phyloP scores from a whole-genome alignment of 1,139 yeast species.

The Kodamaea sp. region DNA sequence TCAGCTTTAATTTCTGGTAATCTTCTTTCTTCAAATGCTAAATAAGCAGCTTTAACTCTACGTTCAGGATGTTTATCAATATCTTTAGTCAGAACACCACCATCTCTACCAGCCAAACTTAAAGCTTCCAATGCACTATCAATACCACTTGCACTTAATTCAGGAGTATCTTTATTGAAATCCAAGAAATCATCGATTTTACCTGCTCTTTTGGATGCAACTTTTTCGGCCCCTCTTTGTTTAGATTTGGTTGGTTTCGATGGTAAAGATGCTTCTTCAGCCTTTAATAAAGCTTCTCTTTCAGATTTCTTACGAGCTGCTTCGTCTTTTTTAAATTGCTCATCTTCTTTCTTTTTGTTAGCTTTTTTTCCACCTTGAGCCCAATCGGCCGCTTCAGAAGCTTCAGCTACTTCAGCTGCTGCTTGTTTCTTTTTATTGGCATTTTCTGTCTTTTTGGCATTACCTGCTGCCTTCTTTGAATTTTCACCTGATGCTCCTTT shows the following conservation, averaged over 20 bases:
- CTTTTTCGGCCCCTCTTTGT: conserved; percentile 70
- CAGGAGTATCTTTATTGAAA: conserved; percentile 45
- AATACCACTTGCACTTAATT: conserved; percentile 68
- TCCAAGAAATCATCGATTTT: conserved; percentile 63
- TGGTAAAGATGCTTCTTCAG: conserved; percentile 64
- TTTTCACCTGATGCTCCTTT: conserved; percentile 50
- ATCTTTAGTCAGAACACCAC: conserved; percentile 56
- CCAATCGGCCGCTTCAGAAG: conserved; percentile 66
- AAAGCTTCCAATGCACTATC: conserved; percentile 79
- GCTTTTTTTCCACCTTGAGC: conserved; percentile 68
- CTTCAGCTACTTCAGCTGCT: conserved; percentile 44
- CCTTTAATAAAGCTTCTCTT: conserved; percentile 54
- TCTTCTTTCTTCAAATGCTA: conserved; percentile 68
- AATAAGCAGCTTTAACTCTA: conserved; percentile 77
- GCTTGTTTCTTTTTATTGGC: conserved; percentile 61
- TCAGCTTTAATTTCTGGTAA: conserved; percentile 73
- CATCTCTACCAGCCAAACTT: conserved; percentile 54
- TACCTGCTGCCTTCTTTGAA: conserved; percentile 64
- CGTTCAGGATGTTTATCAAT: conserved; percentile 87
- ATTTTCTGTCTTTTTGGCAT: conserved; percentile 66
- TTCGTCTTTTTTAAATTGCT: conserved; percentile 56
- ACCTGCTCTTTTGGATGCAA: conserved; percentile 60
- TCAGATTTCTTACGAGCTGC: conserved; percentile 65
- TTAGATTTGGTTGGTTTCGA: conserved; percentile 51
- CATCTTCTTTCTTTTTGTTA: conserved; percentile 67